Conservation (phyloP, 2,329 filamentous ascomycete genomes). For the Exophiala viscosa region DNA sequence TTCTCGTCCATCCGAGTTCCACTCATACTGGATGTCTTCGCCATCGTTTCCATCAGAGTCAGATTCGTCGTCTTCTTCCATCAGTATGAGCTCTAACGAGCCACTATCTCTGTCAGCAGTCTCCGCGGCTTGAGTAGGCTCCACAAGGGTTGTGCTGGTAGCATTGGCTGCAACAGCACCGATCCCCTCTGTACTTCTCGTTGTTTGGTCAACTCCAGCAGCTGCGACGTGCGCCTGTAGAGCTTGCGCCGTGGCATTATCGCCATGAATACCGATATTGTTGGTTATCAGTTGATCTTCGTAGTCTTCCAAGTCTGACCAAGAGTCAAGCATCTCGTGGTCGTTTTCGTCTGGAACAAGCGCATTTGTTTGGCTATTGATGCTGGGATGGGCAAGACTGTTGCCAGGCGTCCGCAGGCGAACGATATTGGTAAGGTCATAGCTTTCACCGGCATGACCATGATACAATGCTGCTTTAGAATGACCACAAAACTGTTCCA, state of each 20-base stretch:
- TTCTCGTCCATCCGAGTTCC: slow-evolving; percentile 1
- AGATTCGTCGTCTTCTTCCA: slow-evolving; percentile 1
- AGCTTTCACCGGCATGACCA: slow-evolving; percentile 24
- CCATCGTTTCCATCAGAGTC: slow-evolving; percentile 17
- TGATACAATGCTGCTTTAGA: slow-evolving; percentile 21
- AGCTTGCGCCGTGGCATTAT: not conserved
- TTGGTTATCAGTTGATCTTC: not conserved
- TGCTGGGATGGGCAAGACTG: slow-evolving; percentile 22
- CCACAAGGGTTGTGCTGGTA: no score
- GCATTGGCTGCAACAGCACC: no score
- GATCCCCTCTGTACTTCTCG: not conserved
- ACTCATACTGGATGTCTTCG: slow-evolving; percentile 7
- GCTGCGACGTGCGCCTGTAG: not conserved
- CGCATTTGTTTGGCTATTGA: slow-evolving; percentile 8
- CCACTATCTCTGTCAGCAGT: not conserved
- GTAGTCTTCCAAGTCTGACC: slow-evolving; percentile 10
- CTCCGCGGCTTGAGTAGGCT: no score
- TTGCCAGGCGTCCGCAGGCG: slow-evolving; percentile 24
- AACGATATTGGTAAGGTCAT: slow-evolving; percentile 25
- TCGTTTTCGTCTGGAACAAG: slow-evolving; percentile 18
- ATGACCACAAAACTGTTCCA: slow-evolving; percentile 40
- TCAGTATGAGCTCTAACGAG: not conserved
- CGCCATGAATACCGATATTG: not conserved
- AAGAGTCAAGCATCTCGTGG: slow-evolving; percentile 20
- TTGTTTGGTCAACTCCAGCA: not conserved